Base-by-base conservation (phyloP, 1,139 yeast genomes). In the Kurtzmaniella natalensis region DNA sequence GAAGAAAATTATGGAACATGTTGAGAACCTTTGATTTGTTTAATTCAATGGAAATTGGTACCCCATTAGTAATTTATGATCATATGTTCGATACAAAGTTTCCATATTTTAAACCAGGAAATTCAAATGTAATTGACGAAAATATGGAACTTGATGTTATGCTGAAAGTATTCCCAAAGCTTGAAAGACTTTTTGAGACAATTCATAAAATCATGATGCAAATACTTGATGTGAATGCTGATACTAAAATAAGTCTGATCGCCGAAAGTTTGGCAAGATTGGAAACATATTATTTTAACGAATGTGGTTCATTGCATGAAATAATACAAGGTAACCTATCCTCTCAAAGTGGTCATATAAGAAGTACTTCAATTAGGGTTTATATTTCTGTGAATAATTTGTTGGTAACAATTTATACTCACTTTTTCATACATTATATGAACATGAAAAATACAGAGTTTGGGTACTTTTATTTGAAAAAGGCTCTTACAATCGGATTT, bases 361-460 rank as follows among this genome's bases (percentile, higher is more conserved):
- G 29, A 14, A 14, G 4, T 5, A 26, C 29, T 7, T 15, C n/a
- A 5, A 26, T 26, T 17, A 16, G 15, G 4, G 14, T 52, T 19
- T 51, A 47, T 33, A 40, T 64, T 28, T 44, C 53, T 6, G 39
- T 55, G 8, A 47, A 47, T 28, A 43, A 54, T 10, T 46, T 64
- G 46, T 32, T 55, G 25, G 32, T 50, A 14, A 43, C 57, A 7
- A 40, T 65, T 4, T 50, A 55, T 37, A 58, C 61, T 34, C 65
- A 62, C 43, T 42, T 69, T n/a, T 54, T 59, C 40, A 52, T 64
- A 31, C 57, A 62, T 42, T 65, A 60, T 39, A 74, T 69, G 37
- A 43, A 41, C 28, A 48, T 48, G 32, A 41, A 41, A 17, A 53
- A 57, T 36, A 34, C 36, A 25, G 47, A 47, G 3, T 42, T 52